These are phyloP conservation scores for Paradendryphiella salina DNA, from an alignment of 2,329 filamentous ascomycete species.

Conservation along the genomic window DNA sequence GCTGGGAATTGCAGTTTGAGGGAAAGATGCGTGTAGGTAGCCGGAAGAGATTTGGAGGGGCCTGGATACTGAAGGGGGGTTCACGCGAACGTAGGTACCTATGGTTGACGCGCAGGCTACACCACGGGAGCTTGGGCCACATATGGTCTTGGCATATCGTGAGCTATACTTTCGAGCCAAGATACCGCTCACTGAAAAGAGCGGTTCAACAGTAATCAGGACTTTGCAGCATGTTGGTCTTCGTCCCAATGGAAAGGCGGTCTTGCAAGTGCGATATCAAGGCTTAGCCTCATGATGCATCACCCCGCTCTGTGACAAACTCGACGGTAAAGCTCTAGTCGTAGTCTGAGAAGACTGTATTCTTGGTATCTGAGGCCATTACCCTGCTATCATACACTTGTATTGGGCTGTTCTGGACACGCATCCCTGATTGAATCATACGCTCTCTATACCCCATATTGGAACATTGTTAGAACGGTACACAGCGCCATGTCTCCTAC, in stretches of 20 bases:
- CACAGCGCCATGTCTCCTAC: neutral
- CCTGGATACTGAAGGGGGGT: neutral
- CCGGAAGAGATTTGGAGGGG: neutral
- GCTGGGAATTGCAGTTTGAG: conserved; percentile 6
- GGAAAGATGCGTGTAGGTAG: neutral
- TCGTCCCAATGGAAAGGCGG: too few relatives aligned
- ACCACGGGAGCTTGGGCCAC: conserved; percentile 7
- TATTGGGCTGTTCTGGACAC: too few relatives aligned
- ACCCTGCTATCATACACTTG: too few relatives aligned
- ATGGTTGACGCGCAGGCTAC: conserved; percentile 2
- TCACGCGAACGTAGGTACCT: conserved; percentile 4
- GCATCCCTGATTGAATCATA: too few relatives aligned
- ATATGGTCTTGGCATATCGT: conserved; percentile 1
- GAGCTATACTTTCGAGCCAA: neutral
- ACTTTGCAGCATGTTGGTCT: neutral
- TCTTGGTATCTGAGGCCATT: too few relatives aligned
- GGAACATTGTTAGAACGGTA: too few relatives aligned
- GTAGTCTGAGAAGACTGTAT: too few relatives aligned
- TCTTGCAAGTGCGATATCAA: too few relatives aligned
- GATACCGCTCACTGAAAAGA: neutral
- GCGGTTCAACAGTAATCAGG: neutral
- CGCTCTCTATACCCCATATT: too few relatives aligned
- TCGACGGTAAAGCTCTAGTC: too few relatives aligned
- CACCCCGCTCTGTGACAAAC: too few relatives aligned
- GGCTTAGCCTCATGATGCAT: too few relatives aligned